phyloP scores from a whole-genome alignment of 176 grass and related monocot species.

The Ensete ventricosum region DNA sequence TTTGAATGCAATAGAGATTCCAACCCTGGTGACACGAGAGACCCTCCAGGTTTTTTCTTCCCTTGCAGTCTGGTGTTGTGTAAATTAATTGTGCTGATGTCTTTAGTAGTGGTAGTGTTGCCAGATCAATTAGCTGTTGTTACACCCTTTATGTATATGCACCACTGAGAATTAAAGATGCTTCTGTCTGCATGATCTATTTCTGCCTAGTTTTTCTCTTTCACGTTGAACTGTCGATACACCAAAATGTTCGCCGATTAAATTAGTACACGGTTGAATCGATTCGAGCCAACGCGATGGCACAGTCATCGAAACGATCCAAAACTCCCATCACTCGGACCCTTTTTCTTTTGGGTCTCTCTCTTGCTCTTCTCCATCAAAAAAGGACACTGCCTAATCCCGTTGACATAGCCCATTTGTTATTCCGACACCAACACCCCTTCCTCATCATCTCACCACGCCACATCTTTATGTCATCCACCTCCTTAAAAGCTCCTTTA shows the following conservation, averaged over 20 bases:
- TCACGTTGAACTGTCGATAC: not conserved
- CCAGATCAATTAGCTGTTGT: not conserved
- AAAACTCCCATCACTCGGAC: not conserved
- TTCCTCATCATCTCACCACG: not conserved
- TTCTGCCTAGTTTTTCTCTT: no score
- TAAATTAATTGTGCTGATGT: not conserved
- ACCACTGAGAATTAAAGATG: no score
- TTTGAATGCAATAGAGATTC: not conserved
- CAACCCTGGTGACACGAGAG: not conserved
- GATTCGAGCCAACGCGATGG: not conserved
- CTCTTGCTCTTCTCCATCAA: not conserved
- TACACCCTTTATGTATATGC: no score
- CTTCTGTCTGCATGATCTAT: no score
- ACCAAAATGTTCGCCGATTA: not conserved
- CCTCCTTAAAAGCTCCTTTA: not conserved
- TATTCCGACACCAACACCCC: not conserved
- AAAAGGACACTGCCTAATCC: not conserved
- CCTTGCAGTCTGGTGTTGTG: not conserved
- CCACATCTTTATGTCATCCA: not conserved
- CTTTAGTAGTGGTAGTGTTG: not conserved
- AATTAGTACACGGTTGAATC: not conserved
- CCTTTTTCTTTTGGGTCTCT: no score
- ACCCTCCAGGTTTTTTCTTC: not conserved
- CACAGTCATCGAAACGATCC: not conserved
- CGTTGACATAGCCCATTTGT: not conserved